A percentile compares a stretch with the other conserved stretches of the same genome.
Evolutionary conservation across 805 yeast species (phyloP).

Genomic region (Sungouiella thailandica): DNA sequence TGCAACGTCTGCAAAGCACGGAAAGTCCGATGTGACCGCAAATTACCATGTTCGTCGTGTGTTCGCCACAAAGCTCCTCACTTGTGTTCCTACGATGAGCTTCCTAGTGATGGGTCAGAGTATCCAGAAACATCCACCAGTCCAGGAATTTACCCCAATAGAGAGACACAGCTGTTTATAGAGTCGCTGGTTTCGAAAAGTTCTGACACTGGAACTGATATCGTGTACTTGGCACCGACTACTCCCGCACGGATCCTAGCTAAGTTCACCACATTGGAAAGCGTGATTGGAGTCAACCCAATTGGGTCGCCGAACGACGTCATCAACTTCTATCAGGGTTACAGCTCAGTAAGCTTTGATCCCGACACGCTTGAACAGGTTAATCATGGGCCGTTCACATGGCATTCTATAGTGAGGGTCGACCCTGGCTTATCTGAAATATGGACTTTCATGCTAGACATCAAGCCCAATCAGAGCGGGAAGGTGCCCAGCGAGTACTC

Average conservation of each 20-base stretch:
- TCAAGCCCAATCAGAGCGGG: constrained; percentile 1
- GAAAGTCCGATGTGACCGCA: constrained; percentile 15
- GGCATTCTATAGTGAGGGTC: constrained; percentile 12
- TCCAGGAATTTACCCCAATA: no score
- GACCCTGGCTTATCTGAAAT: constrained; percentile 14
- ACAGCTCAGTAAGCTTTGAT: constrained; percentile 6
- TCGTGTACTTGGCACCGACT: constrained; percentile 8
- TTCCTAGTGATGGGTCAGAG: background rate
- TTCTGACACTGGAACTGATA: background rate
- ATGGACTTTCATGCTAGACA: constrained; percentile 11
- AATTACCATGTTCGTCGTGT: constrained; percentile 13
- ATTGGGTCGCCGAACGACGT: constrained; percentile 3
- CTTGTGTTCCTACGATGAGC: constrained; percentile 9
- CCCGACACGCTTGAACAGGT: constrained; percentile 9
- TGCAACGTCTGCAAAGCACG: constrained; percentile 10
- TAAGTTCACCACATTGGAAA: constrained; percentile 2
- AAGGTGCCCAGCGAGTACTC: constrained; percentile 3
- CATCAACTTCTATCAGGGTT: constrained; percentile 9
- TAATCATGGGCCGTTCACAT: constrained; percentile 15
- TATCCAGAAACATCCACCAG: no score
- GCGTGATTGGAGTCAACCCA: constrained; percentile 13
- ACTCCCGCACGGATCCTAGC: constrained; percentile 3
- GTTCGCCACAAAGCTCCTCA: constrained; percentile 9
- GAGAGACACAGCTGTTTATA: no score
- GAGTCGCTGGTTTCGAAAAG: no score